Percentiles rank a stretch among this genome's conserved stretches.
These are phyloP conservation scores for Suillus variegatus DNA, from an alignment of 768 basidiomycete genomes.

Conservation along the genomic window DNA sequence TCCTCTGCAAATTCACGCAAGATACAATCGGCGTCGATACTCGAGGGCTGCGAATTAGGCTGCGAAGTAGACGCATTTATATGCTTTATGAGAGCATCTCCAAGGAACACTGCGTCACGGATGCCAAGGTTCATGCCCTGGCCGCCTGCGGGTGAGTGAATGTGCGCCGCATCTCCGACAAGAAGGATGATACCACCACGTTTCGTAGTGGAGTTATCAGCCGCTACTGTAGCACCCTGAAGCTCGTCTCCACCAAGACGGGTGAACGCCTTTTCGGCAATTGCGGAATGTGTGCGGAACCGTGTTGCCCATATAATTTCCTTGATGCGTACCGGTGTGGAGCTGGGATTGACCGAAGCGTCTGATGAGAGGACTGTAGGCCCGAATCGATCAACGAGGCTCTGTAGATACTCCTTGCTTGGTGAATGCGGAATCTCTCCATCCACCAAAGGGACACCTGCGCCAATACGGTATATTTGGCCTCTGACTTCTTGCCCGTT, in stretches of 20 bases:
- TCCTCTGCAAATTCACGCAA: slow-evolving; percentile 26
- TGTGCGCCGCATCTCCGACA: slow-evolving; percentile 51
- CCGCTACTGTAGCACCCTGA: background rate
- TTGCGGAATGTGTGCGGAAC: slow-evolving; percentile 46
- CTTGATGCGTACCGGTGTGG: slow-evolving; percentile 33
- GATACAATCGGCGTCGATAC: slow-evolving; percentile 22
- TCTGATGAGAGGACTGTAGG: slow-evolving; percentile 36
- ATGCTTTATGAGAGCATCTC: slow-evolving; percentile 36
- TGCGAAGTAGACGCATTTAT: slow-evolving; percentile 12
- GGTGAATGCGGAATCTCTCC: slow-evolving; percentile 41
- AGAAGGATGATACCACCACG: slow-evolving; percentile 29
- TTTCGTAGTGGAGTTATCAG: background rate
- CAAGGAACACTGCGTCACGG: slow-evolving; percentile 49
- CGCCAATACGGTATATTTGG: slow-evolving; percentile 41
- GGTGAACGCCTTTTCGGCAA: slow-evolving; percentile 41
- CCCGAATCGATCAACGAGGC: slow-evolving; percentile 42
- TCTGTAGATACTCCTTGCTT: slow-evolving; percentile 44
- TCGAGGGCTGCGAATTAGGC: slow-evolving; percentile 8
- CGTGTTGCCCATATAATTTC: slow-evolving; percentile 46
- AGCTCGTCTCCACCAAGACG: slow-evolving; percentile 22
- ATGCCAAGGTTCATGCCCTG: slow-evolving; percentile 58
- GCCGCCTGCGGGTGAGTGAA: slow-evolving; percentile 53
- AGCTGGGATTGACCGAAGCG: slow-evolving; percentile 33
- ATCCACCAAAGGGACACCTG: slow-evolving; percentile 35
- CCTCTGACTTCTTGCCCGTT: slow-evolving; percentile 1